These are phyloP conservation scores for Ophiostoma novo-ulmi DNA, from an alignment of 2,329 filamentous ascomycete species.

Conservation along the genomic window DNA sequence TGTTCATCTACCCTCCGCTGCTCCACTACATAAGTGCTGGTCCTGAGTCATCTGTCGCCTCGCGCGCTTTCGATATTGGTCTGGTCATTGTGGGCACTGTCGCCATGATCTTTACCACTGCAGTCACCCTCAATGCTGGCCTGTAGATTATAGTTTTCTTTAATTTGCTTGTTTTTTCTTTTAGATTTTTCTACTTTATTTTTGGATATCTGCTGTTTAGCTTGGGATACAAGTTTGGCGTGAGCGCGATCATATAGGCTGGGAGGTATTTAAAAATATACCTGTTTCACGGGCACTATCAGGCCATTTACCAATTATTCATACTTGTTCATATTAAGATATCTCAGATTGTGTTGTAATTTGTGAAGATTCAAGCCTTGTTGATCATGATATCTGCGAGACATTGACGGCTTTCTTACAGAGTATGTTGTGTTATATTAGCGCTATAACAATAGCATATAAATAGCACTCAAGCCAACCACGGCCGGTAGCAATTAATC, in stretches of 20 bases:
- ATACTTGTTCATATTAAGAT: background rate
- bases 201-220: background rate
- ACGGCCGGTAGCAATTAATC: background rate
- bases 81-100: slow-evolving; percentile 11
- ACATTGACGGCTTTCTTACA: too few species aligned
- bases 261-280: background rate
- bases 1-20: slow-evolving; percentile 71
- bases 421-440: background rate
- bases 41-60: slow-evolving; percentile 40
- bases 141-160: background rate
- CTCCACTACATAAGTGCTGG: slow-evolving; percentile 66
- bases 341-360: background rate
- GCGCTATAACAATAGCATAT: too few species aligned
- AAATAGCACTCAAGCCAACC: background rate
- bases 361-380: too few species aligned
- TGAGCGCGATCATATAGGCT: background rate
- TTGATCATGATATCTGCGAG: too few species aligned
- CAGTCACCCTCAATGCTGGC: slow-evolving; percentile 44
- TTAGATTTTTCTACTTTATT: background rate
- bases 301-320: background rate
- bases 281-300: background rate
- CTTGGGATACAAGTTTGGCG: background rate
- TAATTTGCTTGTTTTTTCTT: background rate
- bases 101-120: slow-evolving; percentile 68
- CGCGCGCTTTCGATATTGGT: slow-evolving; percentile 46